Conservation (phyloP, 495 filamentous ascomycete genomes). For the Talaromyces borbonicus region DNA sequence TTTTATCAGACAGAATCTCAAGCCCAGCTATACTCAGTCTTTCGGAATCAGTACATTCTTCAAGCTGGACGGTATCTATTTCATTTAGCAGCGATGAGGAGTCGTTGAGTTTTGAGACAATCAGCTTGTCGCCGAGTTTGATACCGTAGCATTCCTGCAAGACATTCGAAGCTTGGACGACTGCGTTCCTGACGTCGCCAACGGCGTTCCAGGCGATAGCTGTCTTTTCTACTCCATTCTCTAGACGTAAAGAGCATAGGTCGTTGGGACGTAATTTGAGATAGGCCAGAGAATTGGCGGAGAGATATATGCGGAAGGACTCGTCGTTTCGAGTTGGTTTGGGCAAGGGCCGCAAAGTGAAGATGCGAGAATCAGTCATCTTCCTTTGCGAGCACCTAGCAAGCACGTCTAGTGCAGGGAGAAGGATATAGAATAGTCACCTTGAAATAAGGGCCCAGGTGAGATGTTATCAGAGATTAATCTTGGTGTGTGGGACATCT, state of each 20-base stretch:
- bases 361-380: slow-evolving; percentile 35
- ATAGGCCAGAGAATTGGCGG: slow-evolving; percentile 49
- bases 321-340: slow-evolving; percentile 45
- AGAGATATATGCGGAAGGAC: slow-evolving; percentile 57
- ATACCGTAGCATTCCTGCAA: slow-evolving; percentile 56
- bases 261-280: slow-evolving; percentile 53
- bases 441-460: too few species aligned
- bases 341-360: slow-evolving; percentile 44
- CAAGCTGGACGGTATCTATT: slow-evolving; percentile 36
- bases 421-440: too few species aligned
- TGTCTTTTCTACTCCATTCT: slow-evolving; percentile 33
- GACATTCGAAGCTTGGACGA: slow-evolving; percentile 55
- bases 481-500: too few species aligned
- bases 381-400: too few species aligned
- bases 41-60: slow-evolving; percentile 39
- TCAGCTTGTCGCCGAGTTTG: slow-evolving; percentile 52
- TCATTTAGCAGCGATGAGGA: slow-evolving; percentile 28
- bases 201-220: slow-evolving; percentile 57
- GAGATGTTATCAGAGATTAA: too few species aligned
- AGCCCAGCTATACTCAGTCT: slow-evolving; percentile 20
- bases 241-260: slow-evolving; percentile 40
- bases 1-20: slow-evolving; percentile 24
- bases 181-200: slow-evolving; percentile 52
- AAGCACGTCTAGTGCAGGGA: slow-evolving; percentile 2
- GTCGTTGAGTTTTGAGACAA: slow-evolving; percentile 35